A percentile compares a stretch with the other conserved stretches of the same genome.
These are phyloP conservation scores for Fomitopsis pulvina DNA, from an alignment of 768 basidiomycete genomes.

Conservation along the genomic window DNA sequence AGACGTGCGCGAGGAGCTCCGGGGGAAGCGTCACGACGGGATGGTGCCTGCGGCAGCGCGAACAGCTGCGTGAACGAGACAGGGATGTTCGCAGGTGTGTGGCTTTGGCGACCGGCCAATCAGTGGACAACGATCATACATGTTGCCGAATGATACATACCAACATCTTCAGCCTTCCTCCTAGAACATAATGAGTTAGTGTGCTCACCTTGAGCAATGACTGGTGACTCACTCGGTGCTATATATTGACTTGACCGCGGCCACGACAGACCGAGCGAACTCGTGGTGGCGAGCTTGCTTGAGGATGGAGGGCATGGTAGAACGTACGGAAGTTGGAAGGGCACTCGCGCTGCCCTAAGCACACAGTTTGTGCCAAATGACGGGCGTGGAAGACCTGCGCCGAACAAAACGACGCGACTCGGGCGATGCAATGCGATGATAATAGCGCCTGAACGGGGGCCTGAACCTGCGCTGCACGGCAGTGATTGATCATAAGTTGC, in stretches of 20 bases:
- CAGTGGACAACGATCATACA: not conserved
- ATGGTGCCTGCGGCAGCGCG: constrained; percentile 25
- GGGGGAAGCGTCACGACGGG: constrained; percentile 52
- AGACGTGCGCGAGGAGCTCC: constrained; percentile 60
- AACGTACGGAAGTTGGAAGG: constrained; percentile 8
- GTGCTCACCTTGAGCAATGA: not conserved
- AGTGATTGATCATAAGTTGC: not conserved
- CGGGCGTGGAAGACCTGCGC: not conserved
- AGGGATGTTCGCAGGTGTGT: not conserved
- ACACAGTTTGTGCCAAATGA: constrained; percentile 7
- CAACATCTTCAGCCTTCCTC: not conserved
- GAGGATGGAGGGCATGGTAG: constrained; percentile 34
- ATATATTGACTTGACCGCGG: constrained; percentile 20
- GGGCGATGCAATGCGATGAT: constrained; percentile 12
- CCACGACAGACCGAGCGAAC: constrained; percentile 43
- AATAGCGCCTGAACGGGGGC: constrained; percentile 3
- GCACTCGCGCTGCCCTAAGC: constrained; percentile 2
- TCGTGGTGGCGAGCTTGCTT: constrained; percentile 42
- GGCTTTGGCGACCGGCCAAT: not conserved
- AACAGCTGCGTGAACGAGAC: not conserved
- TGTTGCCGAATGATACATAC: not conserved
- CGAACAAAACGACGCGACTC: constrained; percentile 7
- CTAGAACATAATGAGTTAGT: not conserved
- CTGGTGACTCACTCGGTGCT: constrained; percentile 11
- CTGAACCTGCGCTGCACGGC: constrained; percentile 2